Conservation (phyloP, 495 filamentous ascomycete species). For the Sabuloglossum arenarium region DNA sequence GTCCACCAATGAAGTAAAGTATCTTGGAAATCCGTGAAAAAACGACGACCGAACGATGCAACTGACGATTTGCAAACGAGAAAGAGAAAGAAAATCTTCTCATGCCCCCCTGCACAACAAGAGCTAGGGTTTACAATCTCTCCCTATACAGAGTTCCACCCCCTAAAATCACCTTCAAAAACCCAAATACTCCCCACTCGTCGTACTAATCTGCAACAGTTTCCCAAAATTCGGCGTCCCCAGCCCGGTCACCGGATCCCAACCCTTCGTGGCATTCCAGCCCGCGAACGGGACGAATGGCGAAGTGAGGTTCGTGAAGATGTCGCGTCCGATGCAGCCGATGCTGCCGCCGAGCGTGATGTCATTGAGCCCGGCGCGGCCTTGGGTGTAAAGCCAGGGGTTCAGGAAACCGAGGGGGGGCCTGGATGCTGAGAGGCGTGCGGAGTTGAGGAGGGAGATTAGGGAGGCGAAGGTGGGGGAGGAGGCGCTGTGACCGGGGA, state of each 20-base stretch:
- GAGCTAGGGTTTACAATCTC: too few relatives aligned
- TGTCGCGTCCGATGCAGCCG: conserved; percentile 33
- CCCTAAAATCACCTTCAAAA: neutral
- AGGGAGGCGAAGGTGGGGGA: conserved; percentile 42
- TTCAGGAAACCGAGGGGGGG: conserved; percentile 51
- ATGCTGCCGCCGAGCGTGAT: conserved; percentile 35
- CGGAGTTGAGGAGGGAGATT: conserved; percentile 47
- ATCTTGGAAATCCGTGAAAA: neutral
- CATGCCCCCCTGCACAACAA: too few relatives aligned
- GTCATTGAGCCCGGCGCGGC: conserved; percentile 35
- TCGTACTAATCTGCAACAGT: conserved; percentile 9
- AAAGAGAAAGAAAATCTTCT: too few relatives aligned
- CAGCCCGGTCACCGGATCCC: conserved; percentile 40
- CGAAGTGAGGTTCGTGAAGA: conserved; percentile 21
- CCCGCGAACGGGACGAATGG: conserved; percentile 15
- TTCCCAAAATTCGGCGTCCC: conserved; percentile 29
- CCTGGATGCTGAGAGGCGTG: conserved; percentile 30
- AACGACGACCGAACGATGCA: neutral
- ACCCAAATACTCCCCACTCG: neutral
- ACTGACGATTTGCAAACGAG: neutral
- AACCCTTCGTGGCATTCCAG: conserved; percentile 29
- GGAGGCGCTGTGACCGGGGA: conserved; percentile 20
- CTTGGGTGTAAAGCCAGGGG: conserved; percentile 45
- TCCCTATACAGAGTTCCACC: neutral
- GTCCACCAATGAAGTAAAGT: neutral